Percentiles rank a stretch among this genome's conserved stretches.
phyloP scores from a whole-genome alignment of 768 basidiomycete species.

The Leccinum variicolor region DNA sequence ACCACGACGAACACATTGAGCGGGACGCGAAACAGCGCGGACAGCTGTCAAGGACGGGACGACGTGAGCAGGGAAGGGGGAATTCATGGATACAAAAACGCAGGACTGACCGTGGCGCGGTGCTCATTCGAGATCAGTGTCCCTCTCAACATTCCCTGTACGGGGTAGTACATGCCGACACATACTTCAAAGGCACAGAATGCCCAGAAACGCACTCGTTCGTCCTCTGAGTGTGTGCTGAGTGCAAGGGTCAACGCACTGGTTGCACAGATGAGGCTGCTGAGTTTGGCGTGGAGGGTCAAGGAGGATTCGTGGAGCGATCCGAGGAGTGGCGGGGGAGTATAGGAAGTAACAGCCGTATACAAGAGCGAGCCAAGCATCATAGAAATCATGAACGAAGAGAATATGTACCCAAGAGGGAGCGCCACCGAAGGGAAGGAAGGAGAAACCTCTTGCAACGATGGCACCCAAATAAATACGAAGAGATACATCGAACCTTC shows the following conservation, averaged over 20 bases:
- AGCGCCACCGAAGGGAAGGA: constrained; percentile 37
- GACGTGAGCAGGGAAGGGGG: background rate
- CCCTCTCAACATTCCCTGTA: constrained; percentile 72
- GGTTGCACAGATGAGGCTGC: constrained; percentile 57
- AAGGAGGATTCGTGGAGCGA: constrained; percentile 38
- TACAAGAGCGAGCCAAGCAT: constrained; percentile 76
- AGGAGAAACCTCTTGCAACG: constrained; percentile 59
- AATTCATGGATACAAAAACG: background rate
- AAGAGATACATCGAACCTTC: constrained; percentile 86
- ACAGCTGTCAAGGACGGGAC: constrained; percentile 40
- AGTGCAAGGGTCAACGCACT: constrained; percentile 54
- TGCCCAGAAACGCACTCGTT: constrained; percentile 60
- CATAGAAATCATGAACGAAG: constrained; percentile 79
- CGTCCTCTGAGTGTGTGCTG: constrained; percentile 42
- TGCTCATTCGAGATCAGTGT: constrained; percentile 66
- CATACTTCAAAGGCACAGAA: constrained; percentile 76
- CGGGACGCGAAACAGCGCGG: constrained; percentile 70
- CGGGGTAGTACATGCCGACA: constrained; percentile 78
- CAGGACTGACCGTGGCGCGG: constrained; percentile 61
- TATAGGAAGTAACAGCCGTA: constrained; percentile 44
- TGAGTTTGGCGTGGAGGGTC: constrained; percentile 63
- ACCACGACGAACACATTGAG: constrained; percentile 72
- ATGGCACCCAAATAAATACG: constrained; percentile 81
- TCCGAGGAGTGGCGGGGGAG: constrained; percentile 18
- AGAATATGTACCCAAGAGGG: constrained; percentile 78